phyloP scores from a whole-genome alignment of 139 green algal species.

The Tetradesmus lagerheimii region DNA sequence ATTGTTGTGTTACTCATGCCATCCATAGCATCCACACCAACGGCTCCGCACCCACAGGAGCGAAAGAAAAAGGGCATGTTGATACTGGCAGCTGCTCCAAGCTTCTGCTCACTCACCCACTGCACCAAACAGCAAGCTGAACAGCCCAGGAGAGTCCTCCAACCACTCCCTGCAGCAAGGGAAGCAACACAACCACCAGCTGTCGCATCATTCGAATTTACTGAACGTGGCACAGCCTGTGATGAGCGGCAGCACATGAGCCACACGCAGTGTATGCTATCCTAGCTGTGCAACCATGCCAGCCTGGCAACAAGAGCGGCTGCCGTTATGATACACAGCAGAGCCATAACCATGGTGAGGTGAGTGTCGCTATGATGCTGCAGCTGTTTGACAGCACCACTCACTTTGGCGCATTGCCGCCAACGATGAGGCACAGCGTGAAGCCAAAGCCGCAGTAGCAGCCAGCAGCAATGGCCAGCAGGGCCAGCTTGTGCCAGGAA shows the following conservation, averaged over 20 bases:
- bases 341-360: too few species aligned
- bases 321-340: too few species aligned
- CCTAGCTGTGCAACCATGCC: neutral
- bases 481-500: slow-evolving; percentile 54
- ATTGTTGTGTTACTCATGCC: too few species aligned
- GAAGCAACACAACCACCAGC: too few species aligned
- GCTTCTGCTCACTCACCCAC: slow-evolving; percentile 33
- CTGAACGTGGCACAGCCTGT: neutral
- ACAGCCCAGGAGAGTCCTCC: slow-evolving; percentile 44
- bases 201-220: too few species aligned
- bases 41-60: too few species aligned
- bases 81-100: neutral
- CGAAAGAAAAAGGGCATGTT: neutral
- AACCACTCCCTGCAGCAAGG: slow-evolving; percentile 26
- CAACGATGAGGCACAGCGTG: slow-evolving; percentile 56
- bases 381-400: neutral
- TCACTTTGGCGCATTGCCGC: slow-evolving; percentile 39
- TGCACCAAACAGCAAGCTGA: slow-evolving; percentile 53
- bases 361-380: neutral
- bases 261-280: too few species aligned
- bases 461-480: slow-evolving; percentile 55
- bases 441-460: slow-evolving; percentile 63
- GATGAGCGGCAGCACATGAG: too few species aligned
- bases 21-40: too few species aligned
- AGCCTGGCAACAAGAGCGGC: neutral